Conservation (phyloP, 495 filamentous ascomycete species). For the Aspergillus kassunensis region DNA sequence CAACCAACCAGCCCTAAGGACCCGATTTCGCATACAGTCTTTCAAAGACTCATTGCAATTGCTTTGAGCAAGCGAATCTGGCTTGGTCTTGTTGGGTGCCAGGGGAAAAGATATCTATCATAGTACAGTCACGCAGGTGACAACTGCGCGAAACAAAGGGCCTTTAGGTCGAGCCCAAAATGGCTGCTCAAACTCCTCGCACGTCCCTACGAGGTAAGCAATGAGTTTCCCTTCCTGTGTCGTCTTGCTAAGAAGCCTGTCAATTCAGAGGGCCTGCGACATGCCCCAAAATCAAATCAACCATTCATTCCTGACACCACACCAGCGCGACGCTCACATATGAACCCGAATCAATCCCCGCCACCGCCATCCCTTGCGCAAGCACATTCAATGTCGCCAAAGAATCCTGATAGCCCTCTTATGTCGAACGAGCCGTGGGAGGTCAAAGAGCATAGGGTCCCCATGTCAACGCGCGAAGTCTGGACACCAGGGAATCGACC, state of each 20-base stretch:
- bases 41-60: background rate
- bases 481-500: conserved; percentile 43
- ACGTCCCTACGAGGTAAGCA: conserved; percentile 27
- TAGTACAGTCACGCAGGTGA: background rate
- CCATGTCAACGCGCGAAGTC: conserved; percentile 43
- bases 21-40: background rate
- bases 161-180: conserved; percentile 13
- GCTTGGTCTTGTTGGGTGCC: background rate
- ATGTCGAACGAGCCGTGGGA: conserved; percentile 36
- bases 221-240: background rate
- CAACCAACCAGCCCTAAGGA: background rate
- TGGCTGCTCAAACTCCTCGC: conserved; percentile 25
- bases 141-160: background rate
- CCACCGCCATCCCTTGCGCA: conserved; percentile 28
- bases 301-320: conserved; percentile 46
- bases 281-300: conserved; percentile 44
- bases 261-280: conserved; percentile 42
- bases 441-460: conserved; percentile 34
- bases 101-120: background rate
- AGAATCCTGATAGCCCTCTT: conserved; percentile 27
- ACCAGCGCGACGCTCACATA: conserved; percentile 36
- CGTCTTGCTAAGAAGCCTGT: conserved; percentile 14
- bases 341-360: conserved; percentile 33
- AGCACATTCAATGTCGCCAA: conserved; percentile 27
- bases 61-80: background rate